A percentile compares a stretch with the other conserved stretches of the same genome.
Evolutionary conservation across 495 filamentous ascomycete genomes (phyloP).

Genomic region (Penicillium psychrofluorescens): DNA sequence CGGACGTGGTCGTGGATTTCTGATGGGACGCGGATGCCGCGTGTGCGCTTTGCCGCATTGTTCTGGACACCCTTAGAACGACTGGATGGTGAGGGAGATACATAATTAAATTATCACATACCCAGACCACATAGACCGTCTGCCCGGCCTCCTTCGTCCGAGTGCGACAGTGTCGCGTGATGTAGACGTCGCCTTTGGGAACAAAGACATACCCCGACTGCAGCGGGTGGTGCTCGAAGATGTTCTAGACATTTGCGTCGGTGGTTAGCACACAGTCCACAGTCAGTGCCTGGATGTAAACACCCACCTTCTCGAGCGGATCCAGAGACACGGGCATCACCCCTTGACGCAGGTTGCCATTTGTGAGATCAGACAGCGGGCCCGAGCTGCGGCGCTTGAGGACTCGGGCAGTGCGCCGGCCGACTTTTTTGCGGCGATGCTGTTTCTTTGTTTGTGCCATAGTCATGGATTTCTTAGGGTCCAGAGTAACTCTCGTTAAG

Average conservation of each 20-base stretch:
- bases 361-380: not conserved
- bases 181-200: constrained; percentile 43
- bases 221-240: constrained; percentile 14
- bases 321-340: constrained; percentile 10
- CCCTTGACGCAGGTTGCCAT: not conserved
- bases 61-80: constrained; percentile 9
- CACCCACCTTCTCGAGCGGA: constrained; percentile 14
- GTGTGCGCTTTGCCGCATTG: constrained; percentile 19
- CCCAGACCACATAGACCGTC: constrained; percentile 37
- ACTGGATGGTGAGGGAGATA: not conserved
- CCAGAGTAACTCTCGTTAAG: not conserved
- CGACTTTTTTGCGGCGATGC: constrained; percentile 3
- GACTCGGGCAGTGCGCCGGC: not conserved
- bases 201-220: constrained; percentile 40
- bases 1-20: constrained; percentile 27
- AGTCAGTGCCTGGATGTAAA: not conserved
- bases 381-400: not conserved
- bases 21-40: constrained; percentile 42
- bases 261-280: too few relatives aligned
- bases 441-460: constrained; percentile 1
- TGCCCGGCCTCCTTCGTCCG: constrained; percentile 34
- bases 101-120: constrained; percentile 10
- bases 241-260: constrained; percentile 15
- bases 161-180: constrained; percentile 41
- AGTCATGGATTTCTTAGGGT: too few relatives aligned